Conservation (phyloP, 495 filamentous ascomycete species). For the Rusavskia elegans region DNA sequence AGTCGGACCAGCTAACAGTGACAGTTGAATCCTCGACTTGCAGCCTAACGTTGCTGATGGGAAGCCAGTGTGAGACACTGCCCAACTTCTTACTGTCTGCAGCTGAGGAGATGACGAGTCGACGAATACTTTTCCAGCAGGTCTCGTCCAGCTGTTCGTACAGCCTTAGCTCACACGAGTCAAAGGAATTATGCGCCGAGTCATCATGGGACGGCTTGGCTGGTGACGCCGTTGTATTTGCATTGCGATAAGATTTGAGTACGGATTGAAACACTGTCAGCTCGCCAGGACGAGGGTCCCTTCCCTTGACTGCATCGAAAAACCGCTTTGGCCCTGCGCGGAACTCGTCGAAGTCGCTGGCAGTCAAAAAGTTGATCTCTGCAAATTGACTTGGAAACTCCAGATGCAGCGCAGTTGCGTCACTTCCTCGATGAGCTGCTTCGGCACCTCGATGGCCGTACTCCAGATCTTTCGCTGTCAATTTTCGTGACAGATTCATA, state of each 20-base stretch:
- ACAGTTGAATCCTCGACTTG: conserved; percentile 1
- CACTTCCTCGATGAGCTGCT: background rate
- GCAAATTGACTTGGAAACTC: conserved; percentile 5
- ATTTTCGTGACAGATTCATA: conserved; percentile 5
- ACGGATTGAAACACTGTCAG: conserved; percentile 4
- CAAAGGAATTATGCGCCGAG: background rate
- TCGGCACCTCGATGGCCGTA: background rate
- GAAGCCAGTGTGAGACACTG: conserved; percentile 7
- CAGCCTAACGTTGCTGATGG: conserved; percentile 1
- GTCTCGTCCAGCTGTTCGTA: conserved; percentile 5
- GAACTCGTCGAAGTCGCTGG: background rate
- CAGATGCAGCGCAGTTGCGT: background rate
- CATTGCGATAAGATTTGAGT: conserved; percentile 2
- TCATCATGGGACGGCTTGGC: background rate
- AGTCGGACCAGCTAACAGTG: conserved; percentile 8
- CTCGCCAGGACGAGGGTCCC: conserved; percentile 5
- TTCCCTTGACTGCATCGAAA: conserved; percentile 1
- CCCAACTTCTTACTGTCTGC: conserved; percentile 3
- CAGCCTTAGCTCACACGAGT: conserved; percentile 5
- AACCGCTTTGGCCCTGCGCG: conserved; percentile 1
- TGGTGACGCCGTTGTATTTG: background rate
- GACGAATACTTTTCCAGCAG: conserved; percentile 6
- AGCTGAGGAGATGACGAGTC: conserved; percentile 5
- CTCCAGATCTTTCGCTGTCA: conserved; percentile 5
- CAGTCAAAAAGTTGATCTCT: conserved; percentile 7